Base-by-base conservation (phyloP, 305 asterid species). In the Fraxinus velutina region DNA sequence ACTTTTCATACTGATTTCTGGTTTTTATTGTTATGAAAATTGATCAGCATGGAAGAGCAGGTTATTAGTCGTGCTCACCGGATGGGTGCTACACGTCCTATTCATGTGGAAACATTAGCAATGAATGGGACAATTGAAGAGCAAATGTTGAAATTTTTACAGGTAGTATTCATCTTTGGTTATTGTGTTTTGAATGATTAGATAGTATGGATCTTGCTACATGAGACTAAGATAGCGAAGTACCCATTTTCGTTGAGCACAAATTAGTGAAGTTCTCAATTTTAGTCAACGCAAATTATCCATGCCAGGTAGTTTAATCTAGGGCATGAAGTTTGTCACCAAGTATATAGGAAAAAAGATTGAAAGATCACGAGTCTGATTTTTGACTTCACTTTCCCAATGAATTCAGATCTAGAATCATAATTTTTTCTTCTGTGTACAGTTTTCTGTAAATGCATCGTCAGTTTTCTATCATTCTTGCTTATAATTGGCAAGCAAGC, bases 1-100 rank as follows among this genome's bases (percentile, higher is more conserved):
- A 34, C 42, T 12, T 52, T 70, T 57, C 37, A 44, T 36, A 37
- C 57, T 37, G 76, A 79, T 60, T 85, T 79, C 79, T 85, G 88
- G 44, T 66, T 83, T 52, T 55, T 80, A 24, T 85, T 86, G 57
- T 73, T 82, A 75, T 79, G 52, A 78, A 83, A 86, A 80, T 80
- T 84, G 78, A 80, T 85, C 89, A 96, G 99, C 87, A 87, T 93
- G 99, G 99, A 96, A 90, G 99, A 96, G 87, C 98, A 96, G 88
- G 99, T 96, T 85, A 93, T 96, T 75, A 96, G 99, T 89, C 97
- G 99, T 74, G 99, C 99, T 82, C 99, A 96, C 81, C 91, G 99
- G 84, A 94, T 96, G 99, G 99, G 99, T 86, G 99, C 99, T 42
- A 87, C 87, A 50, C 93, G 97, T 36, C 97, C 99, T 73, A 90